Percentiles rank a stretch among this genome's conserved stretches.
Evolutionary conservation across 257 asterid genomes (phyloP).

Genomic region (Solanum sitiens): DNA sequence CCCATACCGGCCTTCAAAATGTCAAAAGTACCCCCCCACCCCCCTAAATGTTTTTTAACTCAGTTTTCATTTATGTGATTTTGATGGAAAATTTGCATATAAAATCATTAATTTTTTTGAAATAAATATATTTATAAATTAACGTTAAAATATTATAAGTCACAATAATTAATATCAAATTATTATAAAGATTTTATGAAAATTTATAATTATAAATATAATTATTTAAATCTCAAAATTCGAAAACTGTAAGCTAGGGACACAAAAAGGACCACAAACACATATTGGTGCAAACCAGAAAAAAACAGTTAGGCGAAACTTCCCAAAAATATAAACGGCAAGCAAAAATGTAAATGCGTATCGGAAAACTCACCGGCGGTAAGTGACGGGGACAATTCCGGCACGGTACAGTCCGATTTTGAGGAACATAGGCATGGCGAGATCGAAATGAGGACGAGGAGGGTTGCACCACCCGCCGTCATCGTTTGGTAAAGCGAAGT

Average conservation of each 20-base stretch:
- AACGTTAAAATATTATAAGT: too few relatives aligned
- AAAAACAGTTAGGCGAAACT: background rate
- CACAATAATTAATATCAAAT: too few relatives aligned
- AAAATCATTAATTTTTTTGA: too few relatives aligned
- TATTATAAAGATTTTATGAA: too few relatives aligned
- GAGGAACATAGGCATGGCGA: constrained; percentile 81
- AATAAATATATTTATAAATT: too few relatives aligned
- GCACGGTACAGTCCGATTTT: constrained; percentile 62
- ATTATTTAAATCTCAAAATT: background rate
- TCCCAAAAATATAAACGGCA: background rate
- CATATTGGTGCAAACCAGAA: background rate
- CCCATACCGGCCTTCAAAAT: background rate
- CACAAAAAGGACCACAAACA: background rate
- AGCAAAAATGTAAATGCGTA: background rate
- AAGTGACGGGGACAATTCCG: constrained; percentile 65
- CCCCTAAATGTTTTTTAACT: background rate
- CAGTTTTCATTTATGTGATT: too few relatives aligned
- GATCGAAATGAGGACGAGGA: constrained; percentile 69
- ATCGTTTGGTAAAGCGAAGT: constrained; percentile 50
- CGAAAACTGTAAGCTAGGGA: too few relatives aligned
- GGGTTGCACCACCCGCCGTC: constrained; percentile 94
- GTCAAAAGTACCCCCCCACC: background rate
- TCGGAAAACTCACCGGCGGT: constrained; percentile 31
- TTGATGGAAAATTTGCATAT: too few relatives aligned
- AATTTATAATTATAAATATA: rapidly evolving